phyloP scores from a whole-genome alignment of 2,329 filamentous ascomycete genomes.

The Onygenales sp. region DNA sequence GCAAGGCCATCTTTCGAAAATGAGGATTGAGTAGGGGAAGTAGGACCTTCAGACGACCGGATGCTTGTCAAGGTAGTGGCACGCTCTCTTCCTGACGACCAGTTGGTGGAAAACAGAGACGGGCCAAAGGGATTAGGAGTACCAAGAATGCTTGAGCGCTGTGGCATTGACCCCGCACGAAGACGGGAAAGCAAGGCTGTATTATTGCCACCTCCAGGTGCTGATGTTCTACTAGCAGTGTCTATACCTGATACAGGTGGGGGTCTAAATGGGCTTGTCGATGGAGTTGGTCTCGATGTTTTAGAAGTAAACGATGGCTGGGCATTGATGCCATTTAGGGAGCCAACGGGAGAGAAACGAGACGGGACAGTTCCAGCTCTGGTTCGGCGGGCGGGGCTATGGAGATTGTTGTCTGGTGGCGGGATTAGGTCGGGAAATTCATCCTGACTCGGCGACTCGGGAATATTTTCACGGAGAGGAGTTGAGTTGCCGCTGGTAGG shows the following conservation, averaged over 20 bases:
- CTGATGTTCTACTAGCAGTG: slow-evolving; percentile 25
- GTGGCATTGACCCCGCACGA: slow-evolving; percentile 88
- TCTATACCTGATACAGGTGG: slow-evolving; percentile 31
- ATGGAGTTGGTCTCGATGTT: slow-evolving; percentile 74
- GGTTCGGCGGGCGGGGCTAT: slow-evolving; percentile 63
- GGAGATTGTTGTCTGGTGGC: slow-evolving; percentile 55
- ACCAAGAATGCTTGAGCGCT: slow-evolving; percentile 61
- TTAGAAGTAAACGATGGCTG: slow-evolving; percentile 58
- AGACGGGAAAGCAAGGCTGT: slow-evolving; percentile 74
- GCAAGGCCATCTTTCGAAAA: slow-evolving; percentile 77
- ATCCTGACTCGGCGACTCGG: slow-evolving; percentile 85
- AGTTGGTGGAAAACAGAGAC: slow-evolving; percentile 78
- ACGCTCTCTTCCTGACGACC: slow-evolving; percentile 71
- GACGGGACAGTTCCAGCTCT: slow-evolving; percentile 95
- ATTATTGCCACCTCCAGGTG: slow-evolving; percentile 44
- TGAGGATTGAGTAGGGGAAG: slow-evolving; percentile 75
- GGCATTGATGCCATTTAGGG: slow-evolving; percentile 47
- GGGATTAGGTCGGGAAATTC: slow-evolving; percentile 86
- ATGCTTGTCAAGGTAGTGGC: slow-evolving; percentile 85
- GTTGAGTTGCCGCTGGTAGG: slow-evolving; percentile 95
- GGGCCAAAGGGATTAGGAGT: slow-evolving; percentile 66
- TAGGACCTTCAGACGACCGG: slow-evolving; percentile 75
- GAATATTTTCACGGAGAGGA: slow-evolving; percentile 91
- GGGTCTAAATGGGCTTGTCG: slow-evolving; percentile 80
- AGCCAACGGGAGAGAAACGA: slow-evolving; percentile 71